These are phyloP conservation scores for Syncephalis fuscata DNA, from an alignment of 371 early-diverging fungal species.

Conservation along the genomic window DNA sequence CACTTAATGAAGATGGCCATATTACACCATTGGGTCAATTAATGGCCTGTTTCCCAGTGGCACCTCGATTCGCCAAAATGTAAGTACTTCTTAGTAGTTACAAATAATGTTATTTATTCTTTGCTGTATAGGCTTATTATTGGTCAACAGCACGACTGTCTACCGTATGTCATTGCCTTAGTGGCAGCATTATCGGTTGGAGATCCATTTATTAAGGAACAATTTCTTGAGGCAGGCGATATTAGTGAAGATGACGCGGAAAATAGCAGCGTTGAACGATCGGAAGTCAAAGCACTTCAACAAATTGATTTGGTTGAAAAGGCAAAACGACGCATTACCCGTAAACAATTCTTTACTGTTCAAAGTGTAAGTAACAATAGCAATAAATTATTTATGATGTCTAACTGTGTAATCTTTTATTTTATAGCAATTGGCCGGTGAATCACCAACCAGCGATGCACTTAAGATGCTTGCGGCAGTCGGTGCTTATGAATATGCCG, in stretches of 20 bases:
- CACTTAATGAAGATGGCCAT: slow-evolving; percentile 38
- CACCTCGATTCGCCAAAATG: slow-evolving; percentile 91
- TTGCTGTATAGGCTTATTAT: slow-evolving; percentile 47
- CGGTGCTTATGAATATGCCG: slow-evolving; percentile 78
- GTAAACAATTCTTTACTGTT: slow-evolving; percentile 5
- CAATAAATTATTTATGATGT: slow-evolving; percentile 9
- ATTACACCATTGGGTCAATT: slow-evolving; percentile 80
- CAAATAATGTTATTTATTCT: not conserved
- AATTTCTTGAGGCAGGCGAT: slow-evolving; percentile 23
- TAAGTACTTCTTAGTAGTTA: slow-evolving; percentile 12
- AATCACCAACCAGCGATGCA: slow-evolving; percentile 65
- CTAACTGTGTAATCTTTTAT: no score
- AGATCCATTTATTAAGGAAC: slow-evolving; percentile 70
- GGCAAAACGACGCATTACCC: slow-evolving; percentile 19
- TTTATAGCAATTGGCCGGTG: slow-evolving; percentile 36
- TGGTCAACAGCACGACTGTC: slow-evolving; percentile 62
- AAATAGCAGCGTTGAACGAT: slow-evolving; percentile 7
- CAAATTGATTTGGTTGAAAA: slow-evolving; percentile 15
- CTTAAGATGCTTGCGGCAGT: slow-evolving; percentile 65
- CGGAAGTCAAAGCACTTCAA: slow-evolving; percentile 5
- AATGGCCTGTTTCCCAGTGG: slow-evolving; percentile 87
- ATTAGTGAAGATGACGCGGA: slow-evolving; percentile 21
- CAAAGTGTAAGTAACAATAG: slow-evolving; percentile 22
- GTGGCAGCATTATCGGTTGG: slow-evolving; percentile 86
- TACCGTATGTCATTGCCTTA: slow-evolving; percentile 76